These are phyloP conservation scores for Iris macrosiphon DNA, from an alignment of 106 monocot genomes.

Conservation along the genomic window DNA sequence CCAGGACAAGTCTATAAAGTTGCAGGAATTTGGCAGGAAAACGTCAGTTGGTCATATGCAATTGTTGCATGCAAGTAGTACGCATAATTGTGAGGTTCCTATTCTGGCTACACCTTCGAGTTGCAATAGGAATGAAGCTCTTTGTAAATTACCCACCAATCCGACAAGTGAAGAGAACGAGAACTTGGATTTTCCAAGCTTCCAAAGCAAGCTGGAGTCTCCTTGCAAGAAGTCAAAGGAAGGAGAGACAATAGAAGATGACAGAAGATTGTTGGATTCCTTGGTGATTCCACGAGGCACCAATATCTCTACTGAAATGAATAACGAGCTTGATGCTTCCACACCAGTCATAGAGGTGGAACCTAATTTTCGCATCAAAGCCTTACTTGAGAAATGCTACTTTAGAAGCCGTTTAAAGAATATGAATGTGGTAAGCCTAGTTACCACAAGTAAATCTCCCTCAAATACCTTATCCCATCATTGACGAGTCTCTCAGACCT, in stretches of 20 bases:
- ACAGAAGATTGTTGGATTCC: background rate
- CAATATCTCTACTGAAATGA: background rate
- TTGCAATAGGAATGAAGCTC: background rate
- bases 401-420: constrained; percentile 1
- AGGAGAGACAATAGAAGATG: background rate
- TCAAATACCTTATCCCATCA: background rate
- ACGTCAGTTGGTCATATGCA: background rate
- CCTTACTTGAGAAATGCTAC: background rate
- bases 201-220: background rate
- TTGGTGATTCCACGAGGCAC: background rate
- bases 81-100: background rate
- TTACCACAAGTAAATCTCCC: background rate
- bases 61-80: background rate
- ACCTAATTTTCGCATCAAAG: constrained; percentile 1
- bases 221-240: constrained; percentile 4
- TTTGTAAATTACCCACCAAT: too few species aligned
- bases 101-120: background rate
- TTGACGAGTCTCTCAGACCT: too few species aligned
- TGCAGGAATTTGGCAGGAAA: background rate
- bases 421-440: background rate
- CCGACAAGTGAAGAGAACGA: background rate
- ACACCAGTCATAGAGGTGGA: constrained; percentile 2
- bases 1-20: constrained; percentile 1
- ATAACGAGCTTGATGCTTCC: background rate
- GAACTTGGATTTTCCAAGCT: background rate